These are phyloP conservation scores for Globisporangium splendens DNA, from an alignment of 352 stramenopile species.

Conservation along the genomic window DNA sequence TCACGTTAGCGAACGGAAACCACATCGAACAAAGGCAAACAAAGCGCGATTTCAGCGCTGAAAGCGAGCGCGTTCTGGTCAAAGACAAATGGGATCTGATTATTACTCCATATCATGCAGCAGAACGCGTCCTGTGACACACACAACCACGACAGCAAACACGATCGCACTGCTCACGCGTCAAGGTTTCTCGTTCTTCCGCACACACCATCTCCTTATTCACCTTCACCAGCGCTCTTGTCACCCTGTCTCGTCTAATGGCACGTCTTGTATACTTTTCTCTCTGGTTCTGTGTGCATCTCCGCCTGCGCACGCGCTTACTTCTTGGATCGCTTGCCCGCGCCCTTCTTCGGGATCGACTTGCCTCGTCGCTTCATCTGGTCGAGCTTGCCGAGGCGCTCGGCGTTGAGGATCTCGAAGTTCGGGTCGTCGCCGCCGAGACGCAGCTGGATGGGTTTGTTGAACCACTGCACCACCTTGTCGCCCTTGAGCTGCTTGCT, in stretches of 20 bases:
- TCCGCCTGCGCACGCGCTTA: slow-evolving; percentile 21
- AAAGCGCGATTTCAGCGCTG: no score
- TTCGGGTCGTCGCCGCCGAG: slow-evolving; percentile 80
- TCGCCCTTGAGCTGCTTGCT: slow-evolving; percentile 87
- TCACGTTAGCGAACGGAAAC: no score
- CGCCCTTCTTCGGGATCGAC: slow-evolving; percentile 84
- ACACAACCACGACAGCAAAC: no score
- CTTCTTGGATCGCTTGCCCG: slow-evolving; percentile 86
- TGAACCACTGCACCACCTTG: slow-evolving; percentile 84
- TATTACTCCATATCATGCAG: background rate
- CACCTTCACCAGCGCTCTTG: no score
- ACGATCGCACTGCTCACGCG: no score
- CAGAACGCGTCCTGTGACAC: no score
- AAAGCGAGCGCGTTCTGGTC: background rate
- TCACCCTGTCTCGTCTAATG: no score
- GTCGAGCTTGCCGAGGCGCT: slow-evolving; percentile 73
- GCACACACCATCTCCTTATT: no score
- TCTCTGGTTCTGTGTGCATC: background rate
- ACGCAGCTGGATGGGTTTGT: slow-evolving; percentile 74
- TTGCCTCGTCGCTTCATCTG: slow-evolving; percentile 88
- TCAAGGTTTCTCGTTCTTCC: no score
- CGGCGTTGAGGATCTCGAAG: slow-evolving; percentile 79
- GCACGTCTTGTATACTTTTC: background rate
- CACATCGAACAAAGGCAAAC: no score
- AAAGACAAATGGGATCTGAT: background rate